Evolutionary conservation across 2,329 filamentous ascomycete genomes (phyloP), one percentile per base, ranked within the genome.

Genomic region (Arthrobotrys pseudoclavata): DNA sequence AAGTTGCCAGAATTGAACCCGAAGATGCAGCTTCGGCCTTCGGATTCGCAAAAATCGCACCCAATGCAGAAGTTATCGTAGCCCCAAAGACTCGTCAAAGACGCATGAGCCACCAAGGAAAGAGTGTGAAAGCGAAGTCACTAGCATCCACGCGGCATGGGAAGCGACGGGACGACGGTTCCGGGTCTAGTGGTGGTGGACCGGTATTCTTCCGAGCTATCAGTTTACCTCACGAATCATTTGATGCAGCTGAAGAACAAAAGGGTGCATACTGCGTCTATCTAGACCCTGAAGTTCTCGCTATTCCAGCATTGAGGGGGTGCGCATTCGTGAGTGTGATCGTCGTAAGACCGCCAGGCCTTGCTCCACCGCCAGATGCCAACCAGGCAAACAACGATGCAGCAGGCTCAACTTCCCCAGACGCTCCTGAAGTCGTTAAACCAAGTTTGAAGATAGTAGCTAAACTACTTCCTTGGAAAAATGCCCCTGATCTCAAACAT

Each of bases 31-130:
- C 90, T 60, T 87, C 89, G 1, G 87, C 92, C 0, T 80, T 77
- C 26, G 80, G 80, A 26, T 99, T 99, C 83, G 93, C 92, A 26
- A 98, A 97, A 84, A 92, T 99, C 62, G 92, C 93, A 0, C 92
- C 94, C 0, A 94, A 98, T 83, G 95, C 95, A 22, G 96, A 99
- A 84, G 94, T 99, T 61, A 97, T 98, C 80, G 96, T 99, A 76
- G 96, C 96, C 2, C 96, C 96, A 0, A 99, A 99, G 85, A 91
- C 91, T 26, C 89, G 95, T 69, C 87, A 92, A 83, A 85, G 87
- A 37, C 86, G 89, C 2, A 88, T 90, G 69, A 87, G 85, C 75
- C 74, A 77, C 22, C 64, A 70, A 34, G 66, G 68, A 37, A 71
- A 69, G 62, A 78, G 75, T 29, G 75, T 71, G 12, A 78, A 78